Conservation (phyloP, 2,329 filamentous ascomycete species). For the Cryphonectria carpinicola region DNA sequence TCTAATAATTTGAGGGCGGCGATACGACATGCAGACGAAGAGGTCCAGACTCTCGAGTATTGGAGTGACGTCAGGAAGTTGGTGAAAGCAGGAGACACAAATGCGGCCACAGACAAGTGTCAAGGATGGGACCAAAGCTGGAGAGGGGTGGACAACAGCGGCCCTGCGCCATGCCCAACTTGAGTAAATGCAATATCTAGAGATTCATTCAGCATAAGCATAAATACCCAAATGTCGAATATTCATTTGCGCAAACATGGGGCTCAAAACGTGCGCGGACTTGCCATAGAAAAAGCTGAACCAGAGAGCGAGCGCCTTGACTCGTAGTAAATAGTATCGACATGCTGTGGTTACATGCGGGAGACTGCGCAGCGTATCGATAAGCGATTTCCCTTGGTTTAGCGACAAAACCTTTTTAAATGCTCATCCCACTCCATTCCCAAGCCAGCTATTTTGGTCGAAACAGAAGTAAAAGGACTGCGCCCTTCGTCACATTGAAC, state of each 20-base stretch:
- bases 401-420: constrained; percentile 7
- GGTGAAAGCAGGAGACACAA: constrained; percentile 56
- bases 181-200: constrained; percentile 30
- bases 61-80: constrained; percentile 84
- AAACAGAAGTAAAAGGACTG: background rate
- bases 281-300: background rate
- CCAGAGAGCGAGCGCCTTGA: background rate
- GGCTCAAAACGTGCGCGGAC: background rate
- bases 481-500: constrained; percentile 15
- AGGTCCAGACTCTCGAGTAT: constrained; percentile 80
- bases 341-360: background rate
- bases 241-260: background rate
- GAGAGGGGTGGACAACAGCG: constrained; percentile 59
- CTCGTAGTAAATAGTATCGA: background rate
- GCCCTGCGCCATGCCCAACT: constrained; percentile 46
- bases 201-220: constrained; percentile 22
- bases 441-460: background rate
- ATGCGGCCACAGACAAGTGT: constrained; percentile 46
- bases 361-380: background rate
- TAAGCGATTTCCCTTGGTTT: background rate
- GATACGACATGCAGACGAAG: constrained; percentile 75
- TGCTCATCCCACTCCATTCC: background rate
- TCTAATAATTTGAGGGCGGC: constrained; percentile 75
- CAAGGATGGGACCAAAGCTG: constrained; percentile 51
- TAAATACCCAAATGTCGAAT: constrained; percentile 28